Evolutionary conservation across 2,329 filamentous ascomycete species (phyloP).

Genomic region (Leptographium lundbergii): DNA sequence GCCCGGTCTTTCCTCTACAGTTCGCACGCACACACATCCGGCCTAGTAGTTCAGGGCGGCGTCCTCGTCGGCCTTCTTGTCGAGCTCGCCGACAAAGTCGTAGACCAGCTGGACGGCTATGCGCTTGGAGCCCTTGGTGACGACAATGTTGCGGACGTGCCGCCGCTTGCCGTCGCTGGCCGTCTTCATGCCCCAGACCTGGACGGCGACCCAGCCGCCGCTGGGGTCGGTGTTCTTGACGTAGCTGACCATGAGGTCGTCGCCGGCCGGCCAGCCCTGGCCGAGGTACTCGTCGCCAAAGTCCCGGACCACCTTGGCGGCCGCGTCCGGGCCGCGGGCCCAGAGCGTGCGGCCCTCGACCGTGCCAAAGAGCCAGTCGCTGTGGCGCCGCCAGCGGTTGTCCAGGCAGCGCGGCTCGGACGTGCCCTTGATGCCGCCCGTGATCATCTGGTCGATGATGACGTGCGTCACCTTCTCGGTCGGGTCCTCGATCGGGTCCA

Average conservation of each 20-base stretch:
- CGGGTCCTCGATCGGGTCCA: conserved; percentile 15
- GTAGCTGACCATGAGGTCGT: conserved; percentile 51
- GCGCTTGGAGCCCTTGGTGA: conserved; percentile 36
- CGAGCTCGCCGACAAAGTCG: conserved; percentile 27
- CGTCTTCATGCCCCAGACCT: conserved; percentile 49
- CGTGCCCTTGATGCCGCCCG: conserved; percentile 57
- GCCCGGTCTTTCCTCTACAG: no score
- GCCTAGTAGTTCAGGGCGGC: conserved; percentile 8
- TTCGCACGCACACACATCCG: conserved; percentile 1
- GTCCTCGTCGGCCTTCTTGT: not conserved
- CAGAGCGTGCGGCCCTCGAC: conserved; percentile 49
- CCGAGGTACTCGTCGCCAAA: conserved; percentile 34
- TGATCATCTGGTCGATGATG: conserved; percentile 59
- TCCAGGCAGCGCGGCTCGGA: conserved; percentile 42
- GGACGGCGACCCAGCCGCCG: conserved; percentile 40
- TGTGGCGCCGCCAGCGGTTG: conserved; percentile 45
- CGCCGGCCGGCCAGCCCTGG: conserved; percentile 40
- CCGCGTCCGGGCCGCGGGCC: conserved; percentile 17
- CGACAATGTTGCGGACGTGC: conserved; percentile 39
- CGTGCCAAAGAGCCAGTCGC: conserved; percentile 68
- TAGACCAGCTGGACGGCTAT: conserved; percentile 42
- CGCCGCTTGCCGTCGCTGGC: conserved; percentile 36
- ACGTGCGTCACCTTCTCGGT: conserved; percentile 38
- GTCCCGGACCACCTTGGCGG: conserved; percentile 39
- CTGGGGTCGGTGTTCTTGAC: conserved; percentile 40